These are phyloP conservation scores for Candolleomyces aberdarensis DNA, from an alignment of 768 basidiomycete species.

Conservation along the genomic window DNA sequence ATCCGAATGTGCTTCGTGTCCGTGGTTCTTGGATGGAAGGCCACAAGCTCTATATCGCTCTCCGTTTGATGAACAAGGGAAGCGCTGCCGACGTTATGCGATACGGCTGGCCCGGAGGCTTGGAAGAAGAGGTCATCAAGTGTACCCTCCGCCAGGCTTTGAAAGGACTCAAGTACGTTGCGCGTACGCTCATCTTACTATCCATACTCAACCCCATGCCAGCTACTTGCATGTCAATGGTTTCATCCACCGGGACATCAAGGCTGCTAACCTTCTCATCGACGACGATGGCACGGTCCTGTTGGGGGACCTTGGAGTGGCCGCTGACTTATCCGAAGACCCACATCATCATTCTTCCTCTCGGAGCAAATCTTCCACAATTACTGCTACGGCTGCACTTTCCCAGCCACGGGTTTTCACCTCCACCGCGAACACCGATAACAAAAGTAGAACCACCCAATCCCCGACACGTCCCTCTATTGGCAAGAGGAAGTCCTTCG, in stretches of 20 bases:
- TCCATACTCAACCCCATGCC: neutral
- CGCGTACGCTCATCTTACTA: constrained; percentile 2
- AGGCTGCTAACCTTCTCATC: constrained; percentile 90
- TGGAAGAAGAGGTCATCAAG: constrained; percentile 86
- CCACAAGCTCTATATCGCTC: constrained; percentile 80
- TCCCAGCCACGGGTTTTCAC: constrained; percentile 22
- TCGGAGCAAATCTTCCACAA: constrained; percentile 21
- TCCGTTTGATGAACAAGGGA: constrained; percentile 87
- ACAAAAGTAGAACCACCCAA: constrained; percentile 9
- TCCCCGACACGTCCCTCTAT: constrained; percentile 39
- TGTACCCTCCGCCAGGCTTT: constrained; percentile 85
- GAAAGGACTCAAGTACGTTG: constrained; percentile 72
- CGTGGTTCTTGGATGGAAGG: constrained; percentile 87
- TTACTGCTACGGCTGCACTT: constrained; percentile 29
- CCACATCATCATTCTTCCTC: constrained; percentile 33
- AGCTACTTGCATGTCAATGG: constrained; percentile 89
- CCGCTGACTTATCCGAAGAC: constrained; percentile 77
- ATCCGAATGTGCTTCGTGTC: constrained; percentile 90
- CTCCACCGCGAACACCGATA: constrained; percentile 33
- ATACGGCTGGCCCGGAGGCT: constrained; percentile 83
- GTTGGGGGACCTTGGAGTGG: constrained; percentile 90
- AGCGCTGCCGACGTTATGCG: constrained; percentile 83
- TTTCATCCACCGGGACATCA: constrained; percentile 91
- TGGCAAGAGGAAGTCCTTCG: constrained; percentile 87
- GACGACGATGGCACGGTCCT: constrained; percentile 90